phyloP scores from a whole-genome alignment of 1,139 yeast species.

The Sugiyamaella castrensis region DNA sequence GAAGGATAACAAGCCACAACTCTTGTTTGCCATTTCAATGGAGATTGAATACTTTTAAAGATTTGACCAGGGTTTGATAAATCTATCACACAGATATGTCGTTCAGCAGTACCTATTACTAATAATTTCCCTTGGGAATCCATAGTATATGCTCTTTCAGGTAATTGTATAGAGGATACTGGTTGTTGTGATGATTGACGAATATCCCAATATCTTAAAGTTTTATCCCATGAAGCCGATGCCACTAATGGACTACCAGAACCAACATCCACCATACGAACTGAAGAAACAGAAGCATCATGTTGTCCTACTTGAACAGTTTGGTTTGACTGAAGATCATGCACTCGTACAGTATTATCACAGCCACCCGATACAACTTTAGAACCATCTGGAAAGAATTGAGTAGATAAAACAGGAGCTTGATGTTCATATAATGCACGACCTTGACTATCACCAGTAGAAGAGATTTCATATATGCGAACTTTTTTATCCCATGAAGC shows the following conservation, averaged over 20 bases:
- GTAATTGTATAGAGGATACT: conserved; percentile 72
- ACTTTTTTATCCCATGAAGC: conserved; percentile 97
- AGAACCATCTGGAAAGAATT: conserved; percentile 86
- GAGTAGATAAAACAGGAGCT: conserved; percentile 77
- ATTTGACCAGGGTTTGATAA: conserved; percentile 75
- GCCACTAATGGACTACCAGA: conserved; percentile 74
- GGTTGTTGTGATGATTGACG: conserved; percentile 69
- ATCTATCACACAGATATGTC: conserved; percentile 75
- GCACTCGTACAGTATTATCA: conserved; percentile 82
- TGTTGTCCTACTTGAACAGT: conserved; percentile 82
- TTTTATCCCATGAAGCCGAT: conserved; percentile 96
- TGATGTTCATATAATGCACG: conserved; percentile 87
- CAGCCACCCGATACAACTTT: conserved; percentile 90
- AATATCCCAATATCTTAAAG: conserved; percentile 90
- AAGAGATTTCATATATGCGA: conserved; percentile 81
- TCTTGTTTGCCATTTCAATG: conserved; percentile 89
- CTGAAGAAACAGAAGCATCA: conserved; percentile 72
- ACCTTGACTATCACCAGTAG: conserved; percentile 67
- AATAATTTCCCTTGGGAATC: conserved; percentile 75
- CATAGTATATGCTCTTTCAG: conserved; percentile 91
- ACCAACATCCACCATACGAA: conserved; percentile 70
- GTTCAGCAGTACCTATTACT: conserved; percentile 91
- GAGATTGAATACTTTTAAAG: conserved; percentile 72
- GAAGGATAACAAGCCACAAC: conserved; percentile 78
- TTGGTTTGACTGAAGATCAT: conserved; percentile 81